Evolutionary conservation across 139 green algal genomes (phyloP), one percentile per base, ranked within the genome.

Genomic region (Trebouxia sp.): DNA sequence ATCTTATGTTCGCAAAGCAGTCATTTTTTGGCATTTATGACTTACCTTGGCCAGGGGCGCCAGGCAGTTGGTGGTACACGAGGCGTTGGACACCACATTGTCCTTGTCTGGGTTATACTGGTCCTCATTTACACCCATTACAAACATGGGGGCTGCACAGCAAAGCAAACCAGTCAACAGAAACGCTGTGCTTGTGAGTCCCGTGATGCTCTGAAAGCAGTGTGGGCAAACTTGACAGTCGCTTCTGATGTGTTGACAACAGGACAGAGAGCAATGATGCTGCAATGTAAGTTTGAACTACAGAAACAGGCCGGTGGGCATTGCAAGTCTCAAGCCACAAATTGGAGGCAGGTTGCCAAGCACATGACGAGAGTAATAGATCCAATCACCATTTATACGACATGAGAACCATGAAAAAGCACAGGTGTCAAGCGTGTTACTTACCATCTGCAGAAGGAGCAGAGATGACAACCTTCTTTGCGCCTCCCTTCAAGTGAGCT

Each of bases 51-150:
- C 94, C n/a, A 99, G 81, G 28, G 96, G 95, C 7, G 95, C 96
- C 69, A 98, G 90, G 89, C 95, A 98, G 92, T 98, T 98, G 85
- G 95, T 98, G 70, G 96, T 98, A 92, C 96, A 98, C 1, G 90
- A 96, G 58, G 96, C 96, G 84, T 98, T 98, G 81, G 92, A 97
- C 15, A 98, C 91, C 8, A 98, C 88, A 58, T 88, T 75, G 72
- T 95, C 81, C 79, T 88, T 92, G 45, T 83, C 78, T 24, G 93
- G 83, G 83, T 96, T 82, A 85, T 97, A 98, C 85, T 94, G 91
- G 0, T 95, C 82, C 75, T 95, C 75, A 85, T 98, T 98, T 4
- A 98, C 95, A 66, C 96, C 96, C 90, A 98, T 95, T 38, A 98
- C 94, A 88, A 94, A 98, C 95, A 98, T 99, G 78, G 94, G 94